Percentiles rank a stretch among this genome's conserved stretches.
Conservation (phyloP, 1,139 yeast genomes). For the Geotrichum siamense region DNA sequence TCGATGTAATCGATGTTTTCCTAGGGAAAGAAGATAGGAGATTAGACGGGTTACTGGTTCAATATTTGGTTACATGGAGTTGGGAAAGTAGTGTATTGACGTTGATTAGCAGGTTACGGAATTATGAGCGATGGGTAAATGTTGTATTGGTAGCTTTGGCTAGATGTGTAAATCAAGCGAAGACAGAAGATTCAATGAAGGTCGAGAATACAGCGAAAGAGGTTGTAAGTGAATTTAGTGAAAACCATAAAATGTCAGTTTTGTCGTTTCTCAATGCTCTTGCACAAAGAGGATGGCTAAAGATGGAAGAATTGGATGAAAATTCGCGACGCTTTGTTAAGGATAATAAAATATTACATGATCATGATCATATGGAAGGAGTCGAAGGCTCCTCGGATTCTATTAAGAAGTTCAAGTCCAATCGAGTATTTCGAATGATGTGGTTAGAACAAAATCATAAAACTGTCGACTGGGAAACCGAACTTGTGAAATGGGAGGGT, state of each 20-base stretch:
- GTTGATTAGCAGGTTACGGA: slow-evolving; percentile 25
- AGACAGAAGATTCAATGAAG: slow-evolving; percentile 10
- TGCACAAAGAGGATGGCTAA: not conserved
- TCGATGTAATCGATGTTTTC: slow-evolving; percentile 9
- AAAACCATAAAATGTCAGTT: not conserved
- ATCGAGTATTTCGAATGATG: slow-evolving; percentile 28
- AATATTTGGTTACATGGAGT: slow-evolving; percentile 29
- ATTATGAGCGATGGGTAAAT: slow-evolving; percentile 20
- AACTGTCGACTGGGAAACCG: slow-evolving; percentile 24
- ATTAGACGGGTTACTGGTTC: slow-evolving; percentile 30
- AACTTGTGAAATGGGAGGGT: slow-evolving; percentile 23
- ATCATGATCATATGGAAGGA: slow-evolving; percentile 5
- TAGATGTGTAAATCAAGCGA: slow-evolving; percentile 10
- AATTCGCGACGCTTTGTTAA: not conserved
- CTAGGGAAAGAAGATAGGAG: slow-evolving; percentile 14
- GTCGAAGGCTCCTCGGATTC: slow-evolving; percentile 9
- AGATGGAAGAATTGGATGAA: not conserved
- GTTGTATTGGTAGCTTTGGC: slow-evolving; percentile 15
- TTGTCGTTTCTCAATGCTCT: not conserved
- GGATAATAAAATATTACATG: slow-evolving; percentile 6
- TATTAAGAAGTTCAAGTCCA: slow-evolving; percentile 18
- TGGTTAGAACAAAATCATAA: slow-evolving; percentile 32
- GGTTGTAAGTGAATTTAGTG: not conserved
- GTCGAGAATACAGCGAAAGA: not conserved
- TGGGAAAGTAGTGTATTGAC: slow-evolving; percentile 21